phyloP scores from a whole-genome alignment of 805 yeast species.

The Kuraishia borneana region DNA sequence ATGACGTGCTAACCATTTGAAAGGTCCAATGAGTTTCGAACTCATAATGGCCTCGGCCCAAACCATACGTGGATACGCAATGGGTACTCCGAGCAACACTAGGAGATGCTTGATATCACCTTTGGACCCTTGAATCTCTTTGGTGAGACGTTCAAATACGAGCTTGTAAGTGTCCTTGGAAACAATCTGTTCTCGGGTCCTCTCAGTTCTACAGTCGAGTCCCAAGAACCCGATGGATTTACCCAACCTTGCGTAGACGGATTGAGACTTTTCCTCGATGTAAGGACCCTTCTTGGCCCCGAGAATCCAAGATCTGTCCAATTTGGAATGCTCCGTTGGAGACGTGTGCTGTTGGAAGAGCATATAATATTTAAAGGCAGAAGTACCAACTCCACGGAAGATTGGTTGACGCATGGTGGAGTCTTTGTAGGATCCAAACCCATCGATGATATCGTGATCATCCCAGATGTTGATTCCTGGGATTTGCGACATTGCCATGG shows the following conservation, averaged over 20 bases:
- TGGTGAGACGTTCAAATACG: slow-evolving; percentile 47
- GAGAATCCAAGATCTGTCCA: slow-evolving; percentile 51
- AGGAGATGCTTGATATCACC: slow-evolving; percentile 63
- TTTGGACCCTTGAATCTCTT: slow-evolving; percentile 39
- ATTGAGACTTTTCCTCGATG: slow-evolving; percentile 55
- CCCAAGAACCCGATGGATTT: slow-evolving; percentile 63
- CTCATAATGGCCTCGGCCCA: slow-evolving; percentile 76
- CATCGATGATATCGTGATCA: slow-evolving; percentile 96
- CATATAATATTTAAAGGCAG: slow-evolving; percentile 81
- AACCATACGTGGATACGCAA: slow-evolving; percentile 87
- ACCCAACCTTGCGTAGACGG: slow-evolving; percentile 67
- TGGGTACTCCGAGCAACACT: slow-evolving; percentile 88
- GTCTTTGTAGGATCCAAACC: slow-evolving; percentile 82
- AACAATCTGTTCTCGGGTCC: slow-evolving; percentile 52
- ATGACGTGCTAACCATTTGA: slow-evolving; percentile 46
- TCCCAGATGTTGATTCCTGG: slow-evolving; percentile 84
- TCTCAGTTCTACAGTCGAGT: slow-evolving; percentile 88
- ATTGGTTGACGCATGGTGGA: slow-evolving; percentile 61
- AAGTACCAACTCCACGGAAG: slow-evolving; percentile 60
- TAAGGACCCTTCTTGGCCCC: slow-evolving; percentile 54
- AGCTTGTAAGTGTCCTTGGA: slow-evolving; percentile 41
- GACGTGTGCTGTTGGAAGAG: slow-evolving; percentile 81
- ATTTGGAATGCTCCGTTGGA: slow-evolving; percentile 26
- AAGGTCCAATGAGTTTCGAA: slow-evolving; percentile 49
- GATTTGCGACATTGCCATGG: slow-evolving; percentile 68